Percentiles rank a stretch among this genome's conserved stretches.
These are phyloP conservation scores for Crithidia brevicula DNA, from an alignment of 208 protist species.

Conservation along the genomic window DNA sequence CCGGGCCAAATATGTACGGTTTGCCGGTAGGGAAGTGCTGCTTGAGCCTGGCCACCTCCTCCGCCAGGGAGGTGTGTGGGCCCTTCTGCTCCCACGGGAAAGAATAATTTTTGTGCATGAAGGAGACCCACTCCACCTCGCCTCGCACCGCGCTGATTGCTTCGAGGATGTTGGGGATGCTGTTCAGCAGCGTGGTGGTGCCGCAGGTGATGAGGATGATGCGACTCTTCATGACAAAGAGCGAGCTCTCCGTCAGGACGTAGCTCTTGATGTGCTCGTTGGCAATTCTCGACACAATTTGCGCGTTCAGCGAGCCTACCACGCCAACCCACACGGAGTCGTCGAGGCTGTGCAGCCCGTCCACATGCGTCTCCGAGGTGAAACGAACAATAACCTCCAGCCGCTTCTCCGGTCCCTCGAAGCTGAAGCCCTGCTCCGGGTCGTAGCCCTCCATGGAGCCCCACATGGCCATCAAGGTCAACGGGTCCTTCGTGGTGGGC, in stretches of 20 bases:
- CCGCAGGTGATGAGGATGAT: conserved; percentile 95
- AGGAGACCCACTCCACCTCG: conserved; percentile 90
- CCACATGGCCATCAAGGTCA: conserved; percentile 92
- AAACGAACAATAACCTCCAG: conserved; percentile 87
- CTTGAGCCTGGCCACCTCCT: conserved; percentile 85
- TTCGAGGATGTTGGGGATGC: conserved; percentile 81
- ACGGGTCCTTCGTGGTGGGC: conserved; percentile 67
- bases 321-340: conserved; percentile 75
- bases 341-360: conserved; percentile 69
- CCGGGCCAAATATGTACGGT: conserved; percentile 90
- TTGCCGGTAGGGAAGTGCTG: conserved; percentile 78
- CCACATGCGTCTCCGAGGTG: conserved; percentile 64
- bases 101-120: conserved; percentile 94
- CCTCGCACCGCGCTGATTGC: conserved; percentile 75
- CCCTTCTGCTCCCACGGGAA: conserved; percentile 92
- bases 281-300: conserved; percentile 81
- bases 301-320: conserved; percentile 77
- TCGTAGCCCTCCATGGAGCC: conserved; percentile 80
- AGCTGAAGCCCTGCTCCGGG: conserved; percentile 80
- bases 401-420: conserved; percentile 94
- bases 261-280: conserved; percentile 93
- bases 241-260: conserved; percentile 92
- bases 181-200: conserved; percentile 93
- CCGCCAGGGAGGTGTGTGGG: conserved; percentile 81
- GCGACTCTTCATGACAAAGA: conserved; percentile 93